Base-by-base conservation (phyloP, 1,284 basidiomycete genomes). In the Trichosporon sp. region DNA sequence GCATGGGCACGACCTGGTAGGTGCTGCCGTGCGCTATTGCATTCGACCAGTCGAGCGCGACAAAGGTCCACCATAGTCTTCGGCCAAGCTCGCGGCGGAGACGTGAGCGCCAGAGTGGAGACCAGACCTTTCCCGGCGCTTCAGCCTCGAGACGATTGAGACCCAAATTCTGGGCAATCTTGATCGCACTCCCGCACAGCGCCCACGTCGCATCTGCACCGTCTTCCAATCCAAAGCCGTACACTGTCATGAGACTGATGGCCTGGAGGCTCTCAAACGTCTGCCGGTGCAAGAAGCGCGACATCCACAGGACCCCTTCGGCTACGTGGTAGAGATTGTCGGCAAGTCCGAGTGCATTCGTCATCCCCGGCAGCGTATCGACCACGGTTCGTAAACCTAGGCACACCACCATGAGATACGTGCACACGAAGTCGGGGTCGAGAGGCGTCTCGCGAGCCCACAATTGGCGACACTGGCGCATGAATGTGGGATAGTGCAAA, bases 121-220 rank as follows among this genome's bases (percentile, higher is more conserved):
- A 59, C 70, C 70, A 71, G 1, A 25, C 56, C 58, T 64, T 65
- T 19, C 56, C 60, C 0, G 60, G 34, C 3, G 59, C 59, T 49
- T 71, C 70, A 1, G 59, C 63, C 16, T 69, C 70, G 19, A 71
- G 64, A 8, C 70, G 65, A 56, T 68, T 66, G n/a, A 71, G 49
- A 5, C 70, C 70, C 11, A 71, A 63, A 46, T 68, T 71, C 49
- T 71, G 70, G 0, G 63, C 70, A 23, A 71, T 67, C 63, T 71
- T 71, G 62, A 71, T 62, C 8, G 70, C 70, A 1, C 65, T 31
- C 10, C 62, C 65, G 21, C 58, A 59, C 16, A 69, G 59, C 1
- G 68, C 63, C 68, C 68, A 69, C 5, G 61, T 66, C 10, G 63
- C 61, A 27, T 69, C 68, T 1, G 65, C 62, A 1, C 65, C 62